Base-by-base conservation (phyloP, 768 basidiomycete species). In the Asterophora parasitica region DNA sequence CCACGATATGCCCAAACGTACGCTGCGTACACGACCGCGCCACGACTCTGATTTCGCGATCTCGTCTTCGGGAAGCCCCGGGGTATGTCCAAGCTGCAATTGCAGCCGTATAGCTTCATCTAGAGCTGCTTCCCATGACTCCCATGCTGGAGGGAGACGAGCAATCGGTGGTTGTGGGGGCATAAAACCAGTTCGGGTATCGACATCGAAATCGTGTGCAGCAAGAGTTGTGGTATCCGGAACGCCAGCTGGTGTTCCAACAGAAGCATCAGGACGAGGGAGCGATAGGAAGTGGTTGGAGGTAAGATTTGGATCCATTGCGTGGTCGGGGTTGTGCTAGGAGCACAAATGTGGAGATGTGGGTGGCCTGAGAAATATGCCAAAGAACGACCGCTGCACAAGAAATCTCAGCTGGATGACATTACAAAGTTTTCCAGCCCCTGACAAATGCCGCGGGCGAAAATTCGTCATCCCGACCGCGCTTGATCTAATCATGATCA, bases 131-230 rank as follows among this genome's bases (percentile, higher is more conserved):
- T 95, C 92, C 92, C 90, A 97, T 37, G 68, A 59, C 36, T 81
- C 82, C 79, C 81, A 95, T 46, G 67, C 61, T 0, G 33, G 48
- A 0, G 84, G 82, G 1, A 95, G 74, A 16, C 85, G 77, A 6
- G 67, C 56, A 0, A 85, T 62, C 1, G 92, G 92, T 0, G 82
- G 78, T 11, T 79, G 72, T 0, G 88, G 84, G 2, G 94, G 88
- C 81, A 97, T 85, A 65, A 98, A 97, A 0, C 95, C 94, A 0
- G 92, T 91, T 12, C 82, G 73, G 8, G 85, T 83, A 62, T 94
- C 92, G 50, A 98, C 88, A 62, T 97, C 92, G 71, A 92, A 98
- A 67, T 89, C 87, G 53, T 87, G 83, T 2, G 83, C 81, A 8
- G 80, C 81, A 10, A 54, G 50, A 34, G 58, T 59, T 20, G 58